These are phyloP conservation scores for Anaeramoeba ignava DNA, from an alignment of 78 protist genomes.

Conservation along the genomic window DNA sequence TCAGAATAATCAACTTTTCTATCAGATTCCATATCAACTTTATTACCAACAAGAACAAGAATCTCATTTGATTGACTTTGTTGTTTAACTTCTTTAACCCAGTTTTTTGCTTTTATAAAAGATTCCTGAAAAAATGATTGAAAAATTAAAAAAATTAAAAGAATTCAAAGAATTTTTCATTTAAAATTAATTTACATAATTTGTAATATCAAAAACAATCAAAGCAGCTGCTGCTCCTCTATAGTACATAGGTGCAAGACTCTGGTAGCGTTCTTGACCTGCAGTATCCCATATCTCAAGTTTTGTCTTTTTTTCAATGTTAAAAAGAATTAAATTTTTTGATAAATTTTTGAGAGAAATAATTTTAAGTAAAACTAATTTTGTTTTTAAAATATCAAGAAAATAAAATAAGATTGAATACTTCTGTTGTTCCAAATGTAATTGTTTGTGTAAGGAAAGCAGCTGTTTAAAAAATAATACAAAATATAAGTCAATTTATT, in stretches of 20 bases:
- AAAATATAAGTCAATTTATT: too few relatives aligned
- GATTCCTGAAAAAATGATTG: background rate
- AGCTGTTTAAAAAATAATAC: too few relatives aligned
- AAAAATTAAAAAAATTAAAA: background rate
- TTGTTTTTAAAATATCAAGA: too few relatives aligned
- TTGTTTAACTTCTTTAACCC: constrained; percentile 15
- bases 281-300: constrained; percentile 15
- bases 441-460: too few relatives aligned
- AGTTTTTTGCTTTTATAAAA: constrained; percentile 7
- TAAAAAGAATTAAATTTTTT: too few relatives aligned
- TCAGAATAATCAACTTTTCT: constrained; percentile 8
- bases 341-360: too few relatives aligned
- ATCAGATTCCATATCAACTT: constrained; percentile 8
- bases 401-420: too few relatives aligned
- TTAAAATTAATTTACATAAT: constrained; percentile 7
- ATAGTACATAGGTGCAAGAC: constrained; percentile 34
- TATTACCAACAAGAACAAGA: constrained; percentile 22
- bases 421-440: too few relatives aligned
- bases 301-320: too few relatives aligned
- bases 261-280: background rate
- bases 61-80: constrained; percentile 12
- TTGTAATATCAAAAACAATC: constrained; percentile 33
- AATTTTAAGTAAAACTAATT: too few relatives aligned
- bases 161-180: constrained; percentile 8
- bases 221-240: constrained; percentile 33